Percentiles rank a stretch among this genome's conserved stretches.
These are phyloP conservation scores for Ceratocystis harringtonii DNA, from an alignment of 2,329 filamentous ascomycete genomes.

Conservation along the genomic window DNA sequence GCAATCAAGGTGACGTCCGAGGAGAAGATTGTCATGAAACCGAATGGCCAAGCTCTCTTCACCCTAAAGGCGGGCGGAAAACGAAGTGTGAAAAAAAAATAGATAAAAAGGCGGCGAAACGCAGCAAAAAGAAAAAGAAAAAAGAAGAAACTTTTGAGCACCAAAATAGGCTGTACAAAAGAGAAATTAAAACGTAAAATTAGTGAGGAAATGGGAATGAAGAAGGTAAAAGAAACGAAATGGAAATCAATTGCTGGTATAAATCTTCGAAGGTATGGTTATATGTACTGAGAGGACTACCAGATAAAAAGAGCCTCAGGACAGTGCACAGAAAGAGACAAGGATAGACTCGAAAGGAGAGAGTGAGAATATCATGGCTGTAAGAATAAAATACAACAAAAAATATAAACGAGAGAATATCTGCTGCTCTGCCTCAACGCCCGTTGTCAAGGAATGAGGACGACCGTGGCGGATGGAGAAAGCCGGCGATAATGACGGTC, in stretches of 20 bases:
- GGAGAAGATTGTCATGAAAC: neutral
- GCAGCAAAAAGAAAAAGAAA: neutral
- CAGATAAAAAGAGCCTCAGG: neutral
- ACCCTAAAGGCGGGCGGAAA: conserved; percentile 8
- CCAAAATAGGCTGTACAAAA: neutral
- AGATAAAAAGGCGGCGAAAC: neutral
- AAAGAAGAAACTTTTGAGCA: neutral
- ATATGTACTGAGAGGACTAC: conserved; percentile 4
- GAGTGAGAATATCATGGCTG: neutral
- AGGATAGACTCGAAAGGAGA: neutral
- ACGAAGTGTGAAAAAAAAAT: conserved; percentile 2
- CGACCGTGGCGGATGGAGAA: neutral
- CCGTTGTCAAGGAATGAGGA: conserved; percentile 7
- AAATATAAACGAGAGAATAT: conserved; percentile 16
- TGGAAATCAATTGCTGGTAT: neutral
- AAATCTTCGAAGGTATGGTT: neutral
- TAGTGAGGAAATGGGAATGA: neutral
- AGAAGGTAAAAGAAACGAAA: neutral
- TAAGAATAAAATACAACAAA: neutral
- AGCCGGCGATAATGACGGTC: neutral
- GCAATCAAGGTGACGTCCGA: neutral
- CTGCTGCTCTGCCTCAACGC: conserved; percentile 6
- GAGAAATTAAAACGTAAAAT: neutral
- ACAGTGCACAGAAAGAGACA: neutral
- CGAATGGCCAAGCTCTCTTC: conserved; percentile 4